Base-by-base conservation (phyloP, 192 early-diverging fungal species). In the Coemansia erecta region DNA sequence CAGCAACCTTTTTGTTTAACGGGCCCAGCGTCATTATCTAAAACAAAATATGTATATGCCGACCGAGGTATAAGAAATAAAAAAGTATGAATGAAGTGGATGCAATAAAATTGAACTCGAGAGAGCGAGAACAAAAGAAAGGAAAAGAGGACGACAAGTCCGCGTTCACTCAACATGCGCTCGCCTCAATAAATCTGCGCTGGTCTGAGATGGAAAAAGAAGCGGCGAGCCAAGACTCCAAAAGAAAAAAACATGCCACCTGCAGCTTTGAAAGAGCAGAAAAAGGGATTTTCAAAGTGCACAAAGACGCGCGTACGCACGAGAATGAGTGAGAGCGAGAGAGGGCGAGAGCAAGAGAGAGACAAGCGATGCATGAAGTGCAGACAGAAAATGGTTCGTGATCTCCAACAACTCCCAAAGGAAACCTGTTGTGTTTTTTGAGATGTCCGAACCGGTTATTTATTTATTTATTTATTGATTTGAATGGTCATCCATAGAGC, bases 401-500 rank as follows among this genome's bases (percentile, higher is more conserved):
- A 37, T 37, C 35, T 37, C 35, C 35, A 37, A 37, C 35, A 37
- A 37, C 35, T 37, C 10, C 10, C 1, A 5, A 37, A 37, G 8
- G 35, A 37, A 37, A 37, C 35, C 35, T 3, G 35, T 7, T n/a
- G n/a, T 31, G 2, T 31, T 31, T 31, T 31, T 7, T 5, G 28
- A 31, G 28, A 2, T 31, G 28, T 31, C 4, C 28, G 28, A 31
- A 31, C 28, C 17, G 42, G 42, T 44, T 18, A 40, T 26, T 26
- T 26, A 3, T 19, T 8, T 8, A 18, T 45, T 21, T 19, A 5
- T 28, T 50, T 26, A 26, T 50, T 50, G 19, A 26, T 28, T 12
- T 5, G 9, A 50, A 50, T 22, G 28, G 3, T 56, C 53, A 78
- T 1, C 69, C 75, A 45, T 66, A 78, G 59, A 77, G 61, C 75